phyloP scores from a whole-genome alignment of 148 eudicot genomes.

The Pouteria glomerata region DNA sequence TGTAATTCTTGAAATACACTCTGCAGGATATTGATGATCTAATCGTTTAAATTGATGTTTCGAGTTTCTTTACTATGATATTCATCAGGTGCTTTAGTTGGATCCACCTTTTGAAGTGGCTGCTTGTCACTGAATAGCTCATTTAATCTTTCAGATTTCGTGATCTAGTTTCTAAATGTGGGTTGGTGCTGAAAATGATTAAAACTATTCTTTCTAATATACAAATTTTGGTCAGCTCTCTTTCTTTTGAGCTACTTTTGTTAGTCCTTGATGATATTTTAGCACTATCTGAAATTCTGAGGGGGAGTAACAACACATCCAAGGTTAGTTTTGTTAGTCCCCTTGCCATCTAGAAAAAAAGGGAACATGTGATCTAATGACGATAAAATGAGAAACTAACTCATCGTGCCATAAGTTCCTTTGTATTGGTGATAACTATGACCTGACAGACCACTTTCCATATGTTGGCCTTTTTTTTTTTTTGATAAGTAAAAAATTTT shows the following conservation, averaged over 20 bases:
- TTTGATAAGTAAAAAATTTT: too few species aligned
- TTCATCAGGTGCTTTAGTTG: neutral
- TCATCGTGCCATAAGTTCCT: neutral
- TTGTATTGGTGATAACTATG: neutral
- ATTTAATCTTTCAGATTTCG: too few species aligned
- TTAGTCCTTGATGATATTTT: neutral
- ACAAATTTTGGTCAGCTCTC: too few species aligned
- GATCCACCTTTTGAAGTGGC: neutral
- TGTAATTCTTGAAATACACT: neutral
- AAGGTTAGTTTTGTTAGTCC: neutral
- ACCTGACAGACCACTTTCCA: neutral
- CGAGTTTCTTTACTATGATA: neutral
- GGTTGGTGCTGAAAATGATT: neutral
- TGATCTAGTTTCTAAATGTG: too few species aligned
- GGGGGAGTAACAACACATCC: neutral
- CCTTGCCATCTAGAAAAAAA: too few species aligned
- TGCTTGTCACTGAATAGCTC: neutral
- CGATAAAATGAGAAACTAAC: neutral
- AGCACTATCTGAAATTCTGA: neutral
- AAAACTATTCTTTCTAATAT: neutral
- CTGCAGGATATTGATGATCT: neutral
- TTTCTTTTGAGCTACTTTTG: neutral
- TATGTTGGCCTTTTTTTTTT: neutral
- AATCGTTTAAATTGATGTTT: neutral
- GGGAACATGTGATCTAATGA: neutral